Evolutionary conservation across 176 grass and related monocot species (phyloP).

Genomic region (Carex pumila): DNA sequence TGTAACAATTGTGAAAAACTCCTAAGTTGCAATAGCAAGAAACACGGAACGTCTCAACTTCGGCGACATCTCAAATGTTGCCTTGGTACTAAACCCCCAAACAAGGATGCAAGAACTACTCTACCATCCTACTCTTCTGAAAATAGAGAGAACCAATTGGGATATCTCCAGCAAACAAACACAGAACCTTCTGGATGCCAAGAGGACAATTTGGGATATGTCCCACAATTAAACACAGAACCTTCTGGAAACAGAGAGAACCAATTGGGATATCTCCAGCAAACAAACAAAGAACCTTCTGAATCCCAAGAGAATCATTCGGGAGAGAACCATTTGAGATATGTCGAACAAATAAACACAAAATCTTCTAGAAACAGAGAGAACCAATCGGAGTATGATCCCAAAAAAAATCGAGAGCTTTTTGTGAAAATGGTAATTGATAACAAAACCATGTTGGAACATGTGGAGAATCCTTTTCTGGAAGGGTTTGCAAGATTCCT

Average conservation of each 20-base stretch:
- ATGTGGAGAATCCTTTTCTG: constrained; percentile 3
- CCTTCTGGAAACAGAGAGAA: too few relatives aligned
- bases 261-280: too few relatives aligned
- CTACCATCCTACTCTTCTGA: too few relatives aligned
- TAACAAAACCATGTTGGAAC: background rate
- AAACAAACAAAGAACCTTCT: too few relatives aligned
- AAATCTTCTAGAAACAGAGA: background rate
- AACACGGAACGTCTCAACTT: background rate
- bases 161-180: too few relatives aligned
- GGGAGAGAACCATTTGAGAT: background rate
- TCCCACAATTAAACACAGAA: too few relatives aligned
- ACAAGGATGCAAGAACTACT: too few relatives aligned
- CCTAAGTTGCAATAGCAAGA: background rate
- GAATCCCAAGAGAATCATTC: background rate
- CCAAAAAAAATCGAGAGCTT: background rate
- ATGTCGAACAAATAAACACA: background rate
- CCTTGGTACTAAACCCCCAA: too few relatives aligned
- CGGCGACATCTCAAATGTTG: too few relatives aligned
- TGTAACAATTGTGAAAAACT: background rate
- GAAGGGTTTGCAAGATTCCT: background rate
- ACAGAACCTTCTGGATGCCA: too few relatives aligned
- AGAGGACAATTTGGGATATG: too few relatives aligned
- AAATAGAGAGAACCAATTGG: too few relatives aligned
- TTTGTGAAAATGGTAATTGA: background rate
- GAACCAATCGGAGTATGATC: background rate